A percentile compares a stretch with the other conserved stretches of the same genome.
These are phyloP conservation scores for Pseudonitzschia multiseries DNA, from an alignment of 108 stramenopile genomes.

Conservation along the genomic window DNA sequence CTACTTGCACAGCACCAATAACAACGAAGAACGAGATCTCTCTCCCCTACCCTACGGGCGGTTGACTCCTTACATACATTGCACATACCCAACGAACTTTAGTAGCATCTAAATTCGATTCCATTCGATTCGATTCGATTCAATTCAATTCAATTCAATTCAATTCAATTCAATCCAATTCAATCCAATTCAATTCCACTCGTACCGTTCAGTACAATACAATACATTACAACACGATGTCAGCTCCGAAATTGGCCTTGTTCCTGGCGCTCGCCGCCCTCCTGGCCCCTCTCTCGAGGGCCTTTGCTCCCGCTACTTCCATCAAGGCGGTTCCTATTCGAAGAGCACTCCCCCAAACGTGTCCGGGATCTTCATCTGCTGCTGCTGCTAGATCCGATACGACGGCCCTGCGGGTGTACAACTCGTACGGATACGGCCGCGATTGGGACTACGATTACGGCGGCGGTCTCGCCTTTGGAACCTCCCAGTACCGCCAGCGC, in stretches of 20 bases:
- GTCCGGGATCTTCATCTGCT: neutral
- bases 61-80: too few species aligned
- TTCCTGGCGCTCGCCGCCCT: neutral
- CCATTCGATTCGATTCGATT: too few species aligned
- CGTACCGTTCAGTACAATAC: neutral
- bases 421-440: slow-evolving; percentile 16
- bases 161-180: too few species aligned
- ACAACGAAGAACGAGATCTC: too few species aligned
- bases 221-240: neutral
- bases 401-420: neutral
- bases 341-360: neutral
- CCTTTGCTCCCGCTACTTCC: neutral
- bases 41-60: too few species aligned
- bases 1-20: neutral
- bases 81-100: too few species aligned
- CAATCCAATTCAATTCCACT: neutral
- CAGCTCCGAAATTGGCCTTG: neutral
- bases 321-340: neutral
- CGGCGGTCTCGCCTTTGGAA: slow-evolving; percentile 1
- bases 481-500: slow-evolving; percentile 9
- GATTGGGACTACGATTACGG: slow-evolving; percentile 23
- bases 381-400: too few species aligned
- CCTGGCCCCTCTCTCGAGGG: neutral
- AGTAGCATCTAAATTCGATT: too few species aligned
- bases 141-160: too few species aligned